Evolutionary conservation across 129 eudicot species (phyloP).

Genomic region (Solidago caesia): DNA sequence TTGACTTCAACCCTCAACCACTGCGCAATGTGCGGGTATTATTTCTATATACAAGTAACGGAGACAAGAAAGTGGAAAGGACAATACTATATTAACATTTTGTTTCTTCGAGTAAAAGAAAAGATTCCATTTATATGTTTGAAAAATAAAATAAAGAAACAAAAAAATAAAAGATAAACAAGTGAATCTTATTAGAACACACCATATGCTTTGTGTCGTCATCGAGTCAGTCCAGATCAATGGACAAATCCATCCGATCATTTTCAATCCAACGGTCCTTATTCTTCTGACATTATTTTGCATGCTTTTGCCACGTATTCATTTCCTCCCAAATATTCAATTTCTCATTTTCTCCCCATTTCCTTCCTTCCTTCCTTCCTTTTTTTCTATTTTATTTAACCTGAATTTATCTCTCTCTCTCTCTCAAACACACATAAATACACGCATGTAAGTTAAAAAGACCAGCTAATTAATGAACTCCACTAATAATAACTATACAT

Average conservation of each 20-base stretch:
- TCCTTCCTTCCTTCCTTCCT: neutral
- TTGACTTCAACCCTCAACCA: too few relatives aligned
- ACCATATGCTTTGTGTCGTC: conserved; percentile 39
- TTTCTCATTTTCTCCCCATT: too few relatives aligned
- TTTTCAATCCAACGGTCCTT: conserved; percentile 28
- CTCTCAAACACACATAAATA: too few relatives aligned
- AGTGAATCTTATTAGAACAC: conserved; percentile 33
- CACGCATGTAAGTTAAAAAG: too few relatives aligned
- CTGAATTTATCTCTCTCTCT: too few relatives aligned
- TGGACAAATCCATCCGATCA: conserved; percentile 39
- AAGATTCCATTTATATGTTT: neutral
- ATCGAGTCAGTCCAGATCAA: conserved; percentile 25
- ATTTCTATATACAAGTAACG: too few relatives aligned
- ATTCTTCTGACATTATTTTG: conserved; percentile 20
- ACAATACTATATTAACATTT: too few relatives aligned
- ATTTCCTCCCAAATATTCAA: neutral
- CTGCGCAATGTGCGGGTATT: too few relatives aligned
- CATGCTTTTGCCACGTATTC: conserved; percentile 39
- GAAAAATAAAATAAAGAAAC: neutral
- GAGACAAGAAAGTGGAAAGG: too few relatives aligned
- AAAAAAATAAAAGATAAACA: conserved; percentile 5
- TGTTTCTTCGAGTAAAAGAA: neutral
- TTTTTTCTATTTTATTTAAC: neutral
- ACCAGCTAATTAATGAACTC: too few relatives aligned
- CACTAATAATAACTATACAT: too few relatives aligned